Conservation (phyloP, 768 basidiomycete species). For the Punctularia strigosozonata region DNA sequence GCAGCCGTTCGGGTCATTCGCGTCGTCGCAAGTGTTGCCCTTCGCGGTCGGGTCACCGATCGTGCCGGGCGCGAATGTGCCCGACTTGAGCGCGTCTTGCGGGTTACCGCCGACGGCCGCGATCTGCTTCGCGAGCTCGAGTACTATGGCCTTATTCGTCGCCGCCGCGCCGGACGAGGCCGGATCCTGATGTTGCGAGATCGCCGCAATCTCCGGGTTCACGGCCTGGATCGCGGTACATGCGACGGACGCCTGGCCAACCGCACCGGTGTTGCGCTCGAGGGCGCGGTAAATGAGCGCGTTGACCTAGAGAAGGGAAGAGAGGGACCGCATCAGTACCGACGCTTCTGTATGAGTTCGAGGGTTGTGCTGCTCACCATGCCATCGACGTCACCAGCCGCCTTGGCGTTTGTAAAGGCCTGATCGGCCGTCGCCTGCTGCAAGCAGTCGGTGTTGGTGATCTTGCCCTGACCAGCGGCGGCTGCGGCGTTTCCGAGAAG, state of each 20-base stretch:
- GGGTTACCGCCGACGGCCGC: constrained; percentile 52
- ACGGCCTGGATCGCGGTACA: constrained; percentile 44
- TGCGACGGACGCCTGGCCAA: constrained; percentile 32
- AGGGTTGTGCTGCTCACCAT: too few species aligned
- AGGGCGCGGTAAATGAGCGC: constrained; percentile 55
- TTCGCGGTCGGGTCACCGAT: constrained; percentile 38
- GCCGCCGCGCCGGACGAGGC: constrained; percentile 45
- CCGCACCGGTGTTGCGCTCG: constrained; percentile 50
- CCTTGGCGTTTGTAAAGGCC: constrained; percentile 66
- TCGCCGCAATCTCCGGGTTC: constrained; percentile 57
- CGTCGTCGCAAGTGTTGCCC: constrained; percentile 25
- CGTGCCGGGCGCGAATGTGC: constrained; percentile 50
- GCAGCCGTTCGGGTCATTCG: constrained; percentile 43
- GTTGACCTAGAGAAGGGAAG: too few species aligned
- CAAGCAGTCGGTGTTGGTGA: constrained; percentile 47
- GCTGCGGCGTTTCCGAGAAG: constrained; percentile 60
- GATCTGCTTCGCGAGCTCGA: constrained; percentile 55
- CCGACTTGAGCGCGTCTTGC: constrained; percentile 41
- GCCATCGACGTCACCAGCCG: constrained; percentile 41
- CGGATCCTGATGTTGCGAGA: constrained; percentile 57
- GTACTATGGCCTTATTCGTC: constrained; percentile 50
- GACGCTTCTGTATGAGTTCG: too few species aligned
- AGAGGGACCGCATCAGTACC: too few species aligned
- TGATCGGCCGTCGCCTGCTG: constrained; percentile 58
- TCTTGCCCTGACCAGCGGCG: constrained; percentile 36